Base-by-base conservation (phyloP, 164 flowering plant species). In the Stephania cephalantha region DNA sequence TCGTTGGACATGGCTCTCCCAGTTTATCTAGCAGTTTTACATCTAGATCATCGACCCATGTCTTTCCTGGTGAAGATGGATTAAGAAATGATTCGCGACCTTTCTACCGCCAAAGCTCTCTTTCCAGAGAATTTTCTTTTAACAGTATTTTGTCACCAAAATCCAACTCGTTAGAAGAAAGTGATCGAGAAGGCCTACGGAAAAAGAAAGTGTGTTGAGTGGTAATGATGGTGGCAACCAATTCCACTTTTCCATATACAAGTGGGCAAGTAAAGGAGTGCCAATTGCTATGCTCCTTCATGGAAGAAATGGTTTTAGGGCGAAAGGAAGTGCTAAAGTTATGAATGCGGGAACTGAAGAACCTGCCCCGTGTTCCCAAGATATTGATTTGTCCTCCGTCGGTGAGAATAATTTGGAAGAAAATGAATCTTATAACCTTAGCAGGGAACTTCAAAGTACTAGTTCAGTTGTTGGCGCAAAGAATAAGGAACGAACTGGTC, bases 241-340 rank as follows among this genome's bases (percentile, higher is more conserved):
- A 22, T 93, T 92, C 79, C 99, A 95, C 78, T 93, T 95, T 81
- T 95, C 98, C 20, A 91, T 95, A 75, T 87, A 93, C 84, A 93
- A 89, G 78, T 95, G 99, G 99, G 91, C 90, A 46, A 85, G 86
- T 76, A 86, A 84, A 80, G 95, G 90, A 68, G 86, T 85, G 15
- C 90, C 91, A 2, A 42, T 85, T 13, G 74, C 66, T 44, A 75
- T 86, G 79, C 85, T 88, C 68, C 77, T 88, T 53, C 80, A 82
- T 67, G 79, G 79, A 78, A 73, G 84, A 50, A 82, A 74, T 45
- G 70, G 77, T 68, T 80, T 73, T 46, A 83, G 83, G 72, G 25
- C 74, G 3, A 81, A 84, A 80, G 86, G 75, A 20, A 77, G 45
- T 75, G 78, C 68, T 31, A 77, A 68, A 72, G 22, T 46, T 71